phyloP scores from a whole-genome alignment of 2,329 filamentous ascomycete genomes.

The Ophiocordyceps australis region DNA sequence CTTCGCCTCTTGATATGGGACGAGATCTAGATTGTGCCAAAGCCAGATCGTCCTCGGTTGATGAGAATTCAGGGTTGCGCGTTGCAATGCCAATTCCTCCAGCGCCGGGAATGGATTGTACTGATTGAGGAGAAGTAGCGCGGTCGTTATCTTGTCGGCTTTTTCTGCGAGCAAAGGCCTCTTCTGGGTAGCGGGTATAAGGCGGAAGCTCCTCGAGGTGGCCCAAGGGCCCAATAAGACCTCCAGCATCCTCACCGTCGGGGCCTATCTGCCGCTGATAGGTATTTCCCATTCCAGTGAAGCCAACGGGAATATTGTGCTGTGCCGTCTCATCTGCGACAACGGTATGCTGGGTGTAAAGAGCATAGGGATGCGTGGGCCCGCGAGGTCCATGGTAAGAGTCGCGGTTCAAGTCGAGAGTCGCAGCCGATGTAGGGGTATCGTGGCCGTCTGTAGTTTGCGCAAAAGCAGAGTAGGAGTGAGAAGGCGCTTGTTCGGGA shows the following conservation, averaged over 20 bases:
- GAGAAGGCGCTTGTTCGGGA: conserved; percentile 55
- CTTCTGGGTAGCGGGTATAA: conserved; percentile 78
- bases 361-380: conserved; percentile 68
- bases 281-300: conserved; percentile 44
- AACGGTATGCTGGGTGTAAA: conserved; percentile 70
- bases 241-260: conserved; percentile 71
- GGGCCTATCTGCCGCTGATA: conserved; percentile 61
- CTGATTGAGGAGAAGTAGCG: conserved; percentile 1
- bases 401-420: conserved; percentile 13
- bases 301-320: conserved; percentile 48
- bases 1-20: conserved; percentile 32
- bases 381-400: conserved; percentile 42
- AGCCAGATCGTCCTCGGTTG: conserved; percentile 32
- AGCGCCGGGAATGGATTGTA: conserved; percentile 28
- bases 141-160: conserved; percentile 8
- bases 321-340: conserved; percentile 26
- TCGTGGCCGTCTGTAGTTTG: conserved; percentile 53
- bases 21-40: conserved; percentile 30
- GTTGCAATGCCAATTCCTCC: conserved; percentile 43
- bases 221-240: conserved; percentile 73
- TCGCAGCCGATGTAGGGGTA: conserved; percentile 57
- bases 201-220: conserved; percentile 84
- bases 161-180: conserved; percentile 33
- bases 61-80: conserved; percentile 43
- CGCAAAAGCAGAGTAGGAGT: conserved; percentile 72